These are phyloP conservation scores for Dalbergia cochinchinensis DNA, from an alignment of 306 rosid genomes.

Conservation along the genomic window DNA sequence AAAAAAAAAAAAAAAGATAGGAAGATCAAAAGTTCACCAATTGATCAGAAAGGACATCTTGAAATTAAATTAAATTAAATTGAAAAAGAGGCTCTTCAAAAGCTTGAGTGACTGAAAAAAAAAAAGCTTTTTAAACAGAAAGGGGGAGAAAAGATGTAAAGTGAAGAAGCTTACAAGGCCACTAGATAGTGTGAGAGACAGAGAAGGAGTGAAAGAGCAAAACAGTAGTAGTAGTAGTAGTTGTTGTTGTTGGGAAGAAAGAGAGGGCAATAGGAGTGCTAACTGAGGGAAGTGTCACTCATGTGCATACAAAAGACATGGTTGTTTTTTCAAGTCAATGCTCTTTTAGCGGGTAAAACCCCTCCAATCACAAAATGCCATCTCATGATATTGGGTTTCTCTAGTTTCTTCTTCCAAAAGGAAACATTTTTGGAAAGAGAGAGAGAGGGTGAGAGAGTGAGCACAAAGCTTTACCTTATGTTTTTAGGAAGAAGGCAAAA, in stretches of 20 bases:
- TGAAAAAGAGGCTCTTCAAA: background rate
- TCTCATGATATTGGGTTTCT: constrained; percentile 1
- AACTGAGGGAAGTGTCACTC: background rate
- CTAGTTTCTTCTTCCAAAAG: background rate
- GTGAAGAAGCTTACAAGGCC: constrained; percentile 29
- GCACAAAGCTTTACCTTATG: background rate
- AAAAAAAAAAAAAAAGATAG: background rate
- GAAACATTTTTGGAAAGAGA: no score
- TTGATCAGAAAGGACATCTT: background rate
- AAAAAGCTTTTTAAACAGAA: background rate
- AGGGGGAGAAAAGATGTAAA: background rate
- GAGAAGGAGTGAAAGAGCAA: constrained; percentile 3
- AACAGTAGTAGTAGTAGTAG: background rate
- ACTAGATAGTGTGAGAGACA: constrained; percentile 25
- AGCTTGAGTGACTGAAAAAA: constrained; percentile 4
- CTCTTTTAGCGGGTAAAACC: constrained; percentile 40
- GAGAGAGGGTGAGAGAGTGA: no score
- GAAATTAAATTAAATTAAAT: background rate
- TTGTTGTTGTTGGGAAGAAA: constrained; percentile 10
- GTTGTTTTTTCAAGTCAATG: constrained; percentile 54
- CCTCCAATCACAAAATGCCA: constrained; percentile 30
- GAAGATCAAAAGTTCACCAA: constrained; percentile 42
- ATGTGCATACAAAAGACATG: background rate
- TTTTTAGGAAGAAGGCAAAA: no score
- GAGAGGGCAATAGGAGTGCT: constrained; percentile 1